phyloP scores from a whole-genome alignment of 2,329 filamentous ascomycete genomes.

The Pseudonectria buxi region DNA sequence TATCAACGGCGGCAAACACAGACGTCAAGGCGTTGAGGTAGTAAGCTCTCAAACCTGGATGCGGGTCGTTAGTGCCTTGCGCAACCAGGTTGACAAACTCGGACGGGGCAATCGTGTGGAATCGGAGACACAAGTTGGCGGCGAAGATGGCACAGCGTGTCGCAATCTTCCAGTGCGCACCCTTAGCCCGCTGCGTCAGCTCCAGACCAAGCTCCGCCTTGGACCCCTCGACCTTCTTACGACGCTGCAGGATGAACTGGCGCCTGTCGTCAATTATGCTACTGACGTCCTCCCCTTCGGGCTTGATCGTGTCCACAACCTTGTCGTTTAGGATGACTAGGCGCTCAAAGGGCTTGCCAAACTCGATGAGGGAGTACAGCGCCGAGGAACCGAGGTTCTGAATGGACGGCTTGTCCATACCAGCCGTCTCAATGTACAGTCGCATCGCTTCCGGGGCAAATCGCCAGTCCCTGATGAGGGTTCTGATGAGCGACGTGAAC shows the following conservation, averaged over 20 bases:
- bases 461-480: slow-evolving; percentile 85
- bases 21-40: slow-evolving; percentile 72
- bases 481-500: slow-evolving; percentile 82
- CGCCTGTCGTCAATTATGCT: slow-evolving; percentile 54
- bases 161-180: slow-evolving; percentile 94
- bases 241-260: slow-evolving; percentile 66
- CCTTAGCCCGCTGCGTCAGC: slow-evolving; percentile 67
- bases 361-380: slow-evolving; percentile 82
- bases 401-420: slow-evolving; percentile 89
- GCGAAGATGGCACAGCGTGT: slow-evolving; percentile 85
- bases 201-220: slow-evolving; percentile 77
- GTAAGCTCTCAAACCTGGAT: slow-evolving; percentile 75
- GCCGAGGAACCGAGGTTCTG: slow-evolving; percentile 79
- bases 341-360: slow-evolving; percentile 79
- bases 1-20: slow-evolving; percentile 79
- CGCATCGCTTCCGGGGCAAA: slow-evolving; percentile 87
- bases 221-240: slow-evolving; percentile 71
- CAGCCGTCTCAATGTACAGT: slow-evolving; percentile 81
- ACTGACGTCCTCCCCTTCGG: slow-evolving; percentile 52
- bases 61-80: slow-evolving; percentile 78
- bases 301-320: slow-evolving; percentile 65
- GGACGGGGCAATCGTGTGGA: slow-evolving; percentile 75
- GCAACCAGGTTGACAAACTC: slow-evolving; percentile 79
- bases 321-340: slow-evolving; percentile 75
- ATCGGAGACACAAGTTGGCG: slow-evolving; percentile 83